A percentile compares a stretch with the other conserved stretches of the same genome.
Evolutionary conservation across 148 eudicot genomes (phyloP).

Genomic region (Chenopodium berlandieri): DNA sequence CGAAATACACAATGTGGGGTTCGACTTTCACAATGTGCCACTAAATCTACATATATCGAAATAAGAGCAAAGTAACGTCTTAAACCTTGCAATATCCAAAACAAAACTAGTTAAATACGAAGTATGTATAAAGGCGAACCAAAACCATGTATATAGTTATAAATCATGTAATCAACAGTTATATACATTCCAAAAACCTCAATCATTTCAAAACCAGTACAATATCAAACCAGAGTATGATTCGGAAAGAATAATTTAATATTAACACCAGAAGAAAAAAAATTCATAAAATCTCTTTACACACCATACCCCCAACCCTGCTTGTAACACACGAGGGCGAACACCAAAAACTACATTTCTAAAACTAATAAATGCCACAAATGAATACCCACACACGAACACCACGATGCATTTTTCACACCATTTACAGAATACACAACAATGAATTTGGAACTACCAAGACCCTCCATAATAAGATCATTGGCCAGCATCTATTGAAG

Average conservation of each 20-base stretch:
- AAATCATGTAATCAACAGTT: background rate
- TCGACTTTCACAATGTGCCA: no score
- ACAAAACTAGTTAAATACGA: background rate
- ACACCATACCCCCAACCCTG: background rate
- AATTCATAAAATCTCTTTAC: slow-evolving; percentile 1
- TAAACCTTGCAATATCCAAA: background rate
- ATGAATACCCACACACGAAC: slow-evolving; percentile 20
- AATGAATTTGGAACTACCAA: slow-evolving; percentile 21
- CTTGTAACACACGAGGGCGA: background rate
- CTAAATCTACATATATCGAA: no score
- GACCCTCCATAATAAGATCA: slow-evolving; percentile 21
- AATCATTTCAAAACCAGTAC: slow-evolving; percentile 9
- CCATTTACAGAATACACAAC: slow-evolving; percentile 54
- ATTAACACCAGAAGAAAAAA: slow-evolving; percentile 12
- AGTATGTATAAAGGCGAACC: background rate
- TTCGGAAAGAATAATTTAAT: slow-evolving; percentile 27
- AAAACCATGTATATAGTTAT: background rate
- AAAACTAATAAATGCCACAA: slow-evolving; percentile 4
- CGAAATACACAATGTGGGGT: no score
- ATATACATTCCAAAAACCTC: slow-evolving; percentile 5
- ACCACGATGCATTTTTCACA: slow-evolving; percentile 33
- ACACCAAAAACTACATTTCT: slow-evolving; percentile 20
- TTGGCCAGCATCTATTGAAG: slow-evolving; percentile 58
- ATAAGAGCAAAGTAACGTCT: background rate
- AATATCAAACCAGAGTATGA: slow-evolving; percentile 10